Evolutionary conservation across 306 rosid genomes (phyloP).

Genomic region (Cicer chorassanicum): DNA sequence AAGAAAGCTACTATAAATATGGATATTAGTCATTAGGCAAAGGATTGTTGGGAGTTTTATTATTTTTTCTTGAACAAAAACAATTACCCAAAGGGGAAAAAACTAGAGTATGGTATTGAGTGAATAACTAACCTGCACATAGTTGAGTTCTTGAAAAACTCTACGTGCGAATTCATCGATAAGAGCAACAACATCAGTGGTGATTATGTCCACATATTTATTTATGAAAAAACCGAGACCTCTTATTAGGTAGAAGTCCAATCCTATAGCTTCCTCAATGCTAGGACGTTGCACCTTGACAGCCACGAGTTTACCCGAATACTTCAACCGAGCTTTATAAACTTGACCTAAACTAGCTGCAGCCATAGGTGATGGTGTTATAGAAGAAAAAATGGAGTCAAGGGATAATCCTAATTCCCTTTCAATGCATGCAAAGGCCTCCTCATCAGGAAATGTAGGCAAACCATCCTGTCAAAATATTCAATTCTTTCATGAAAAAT

Average conservation of each 20-base stretch:
- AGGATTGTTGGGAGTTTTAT: not conserved
- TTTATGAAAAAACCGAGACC: constrained; percentile 74
- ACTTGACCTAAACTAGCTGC: constrained; percentile 98
- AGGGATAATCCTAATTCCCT: constrained; percentile 70
- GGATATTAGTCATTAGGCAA: not conserved
- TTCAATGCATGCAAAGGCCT: constrained; percentile 87
- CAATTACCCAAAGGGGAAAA: not conserved
- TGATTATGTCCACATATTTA: constrained; percentile 76
- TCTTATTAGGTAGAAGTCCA: constrained; percentile 86
- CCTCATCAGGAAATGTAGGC: constrained; percentile 85
- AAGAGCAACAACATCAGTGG: constrained; percentile 83
- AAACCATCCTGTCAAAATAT: constrained; percentile 72
- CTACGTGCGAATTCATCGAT: constrained; percentile 88
- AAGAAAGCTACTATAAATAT: constrained; percentile 2
- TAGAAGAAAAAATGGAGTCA: constrained; percentile 68
- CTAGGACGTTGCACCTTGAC: constrained; percentile 91
- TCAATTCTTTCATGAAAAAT: constrained; percentile 10
- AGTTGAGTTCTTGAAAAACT: constrained; percentile 94
- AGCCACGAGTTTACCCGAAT: constrained; percentile 71
- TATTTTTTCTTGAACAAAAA: not conserved
- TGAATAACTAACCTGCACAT: constrained; percentile 74
- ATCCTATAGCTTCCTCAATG: constrained; percentile 91
- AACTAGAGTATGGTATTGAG: not conserved
- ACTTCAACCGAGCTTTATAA: constrained; percentile 76
- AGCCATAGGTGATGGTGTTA: constrained; percentile 83